phyloP scores from a whole-genome alignment of 495 filamentous ascomycete genomes.

The Penicillium desertorum region DNA sequence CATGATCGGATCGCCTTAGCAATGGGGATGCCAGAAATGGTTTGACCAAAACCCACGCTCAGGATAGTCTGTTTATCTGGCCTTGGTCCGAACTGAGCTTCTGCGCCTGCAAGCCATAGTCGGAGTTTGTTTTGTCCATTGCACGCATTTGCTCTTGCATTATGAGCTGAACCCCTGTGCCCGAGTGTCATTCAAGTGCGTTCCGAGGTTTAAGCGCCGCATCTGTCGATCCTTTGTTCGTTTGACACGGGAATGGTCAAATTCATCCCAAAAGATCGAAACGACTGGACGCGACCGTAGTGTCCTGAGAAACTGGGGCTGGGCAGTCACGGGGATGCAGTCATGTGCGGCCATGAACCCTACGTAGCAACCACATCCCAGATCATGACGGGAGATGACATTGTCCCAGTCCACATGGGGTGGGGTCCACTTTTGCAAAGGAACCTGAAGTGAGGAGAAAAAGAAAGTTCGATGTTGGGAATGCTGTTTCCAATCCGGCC shows the following conservation, averaged over 20 bases:
- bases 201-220: not conserved
- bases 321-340: not conserved
- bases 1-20: constrained; percentile 4
- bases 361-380: not conserved
- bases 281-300: not conserved
- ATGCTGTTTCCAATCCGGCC: constrained; percentile 19
- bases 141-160: not conserved
- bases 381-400: constrained; percentile 5
- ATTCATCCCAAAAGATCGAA: not conserved
- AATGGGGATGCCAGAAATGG: constrained; percentile 6
- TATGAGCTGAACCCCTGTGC: not conserved
- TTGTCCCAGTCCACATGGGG: not conserved
- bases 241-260: not conserved
- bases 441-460: constrained; percentile 1
- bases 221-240: not conserved
- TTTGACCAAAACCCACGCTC: not conserved
- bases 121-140: too few species aligned
- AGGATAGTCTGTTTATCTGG: not conserved
- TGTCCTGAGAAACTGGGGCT: not conserved
- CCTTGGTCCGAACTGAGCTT: too few species aligned
- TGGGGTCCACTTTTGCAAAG: constrained; percentile 1
- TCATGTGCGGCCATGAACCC: not conserved
- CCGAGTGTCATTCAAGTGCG: not conserved
- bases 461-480: constrained; percentile 16
- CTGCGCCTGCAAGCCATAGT: not conserved